These are phyloP conservation scores for Apium graveolens DNA, from an alignment of 129 eudicot genomes.

Conservation along the genomic window DNA sequence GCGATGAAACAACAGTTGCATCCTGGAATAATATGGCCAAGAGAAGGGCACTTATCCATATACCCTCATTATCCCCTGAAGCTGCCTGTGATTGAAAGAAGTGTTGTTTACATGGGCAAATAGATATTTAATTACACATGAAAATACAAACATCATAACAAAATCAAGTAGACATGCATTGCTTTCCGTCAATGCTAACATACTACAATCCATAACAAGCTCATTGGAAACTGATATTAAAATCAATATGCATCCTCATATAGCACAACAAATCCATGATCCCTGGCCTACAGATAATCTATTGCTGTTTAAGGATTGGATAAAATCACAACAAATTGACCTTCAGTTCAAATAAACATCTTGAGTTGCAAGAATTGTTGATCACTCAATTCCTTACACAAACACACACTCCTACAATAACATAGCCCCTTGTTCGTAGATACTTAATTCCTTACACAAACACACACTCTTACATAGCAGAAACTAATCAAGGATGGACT, in stretches of 20 bases:
- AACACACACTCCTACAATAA: no score
- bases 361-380: background rate
- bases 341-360: background rate
- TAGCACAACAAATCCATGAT: background rate
- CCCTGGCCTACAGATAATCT: background rate
- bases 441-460: background rate
- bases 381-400: background rate
- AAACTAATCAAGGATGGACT: no score
- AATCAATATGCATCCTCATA: background rate
- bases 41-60: slow-evolving; percentile 62
- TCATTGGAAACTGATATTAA: background rate
- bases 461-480: no score
- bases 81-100: slow-evolving; percentile 47
- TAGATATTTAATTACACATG: background rate
- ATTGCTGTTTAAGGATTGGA: background rate
- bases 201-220: background rate
- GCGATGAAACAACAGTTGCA: slow-evolving; percentile 39
- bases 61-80: slow-evolving; percentile 57
- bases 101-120: background rate
- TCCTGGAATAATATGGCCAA: slow-evolving; percentile 64
- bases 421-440: background rate
- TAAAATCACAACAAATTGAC: background rate
- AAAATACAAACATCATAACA: background rate
- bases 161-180: background rate
- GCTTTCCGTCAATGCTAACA: background rate